These are phyloP conservation scores for Sutorius australiensis DNA, from an alignment of 768 basidiomycete species.

Conservation along the genomic window DNA sequence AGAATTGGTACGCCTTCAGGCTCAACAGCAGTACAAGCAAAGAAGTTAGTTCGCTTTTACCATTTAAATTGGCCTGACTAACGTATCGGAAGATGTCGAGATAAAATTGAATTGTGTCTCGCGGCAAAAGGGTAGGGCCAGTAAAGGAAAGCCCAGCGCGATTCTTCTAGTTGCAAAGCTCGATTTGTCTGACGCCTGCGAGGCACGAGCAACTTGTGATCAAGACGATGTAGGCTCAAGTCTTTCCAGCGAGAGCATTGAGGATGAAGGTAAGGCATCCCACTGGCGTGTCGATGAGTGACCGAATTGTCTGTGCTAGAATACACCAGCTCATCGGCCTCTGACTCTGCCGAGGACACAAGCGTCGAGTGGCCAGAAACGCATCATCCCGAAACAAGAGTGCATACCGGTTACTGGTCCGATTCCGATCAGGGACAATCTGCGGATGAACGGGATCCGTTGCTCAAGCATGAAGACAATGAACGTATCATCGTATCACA, in stretches of 20 bases:
- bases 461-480: conserved; percentile 8
- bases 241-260: conserved; percentile 5
- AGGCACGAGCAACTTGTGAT: not conserved
- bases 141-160: conserved; percentile 8
- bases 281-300: not conserved
- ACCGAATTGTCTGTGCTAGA: not conserved
- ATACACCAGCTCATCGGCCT: conserved; percentile 5
- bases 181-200: conserved; percentile 6
- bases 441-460: conserved; percentile 20
- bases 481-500: conserved; percentile 19
- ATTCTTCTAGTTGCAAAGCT: conserved; percentile 20
- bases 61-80: conserved; percentile 1
- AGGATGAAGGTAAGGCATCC: conserved; percentile 10
- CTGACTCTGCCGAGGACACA: conserved; percentile 7
- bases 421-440: conserved; percentile 16
- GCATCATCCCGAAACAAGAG: conserved; percentile 4
- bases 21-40: conserved; percentile 32
- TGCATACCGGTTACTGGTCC: conserved; percentile 22
- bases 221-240: not conserved
- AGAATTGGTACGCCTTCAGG: conserved; percentile 51
- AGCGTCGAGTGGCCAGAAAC: conserved; percentile 14
- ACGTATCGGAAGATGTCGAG: conserved; percentile 36
- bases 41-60: conserved; percentile 36
- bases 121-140: conserved; percentile 6
- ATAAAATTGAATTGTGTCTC: conserved; percentile 39